Percentiles rank a stretch among this genome's conserved stretches.
Evolutionary conservation across 2,329 filamentous ascomycete genomes (phyloP).

Genomic region (Stagonosporopsis cucurbitacearum): DNA sequence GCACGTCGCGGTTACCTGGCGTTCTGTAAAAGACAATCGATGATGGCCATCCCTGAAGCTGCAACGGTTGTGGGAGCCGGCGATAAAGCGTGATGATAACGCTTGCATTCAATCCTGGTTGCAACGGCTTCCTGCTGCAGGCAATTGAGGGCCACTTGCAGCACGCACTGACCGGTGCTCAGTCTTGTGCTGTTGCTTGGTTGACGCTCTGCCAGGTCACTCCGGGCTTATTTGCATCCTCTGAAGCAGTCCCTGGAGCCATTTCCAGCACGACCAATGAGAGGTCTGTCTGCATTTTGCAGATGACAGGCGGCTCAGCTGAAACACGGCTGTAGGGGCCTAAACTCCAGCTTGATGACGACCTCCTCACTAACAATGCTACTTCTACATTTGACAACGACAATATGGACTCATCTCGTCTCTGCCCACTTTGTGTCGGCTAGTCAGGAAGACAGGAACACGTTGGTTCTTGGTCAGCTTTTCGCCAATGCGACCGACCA

Average conservation of each 20-base stretch:
- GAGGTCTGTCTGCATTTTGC: slow-evolving; percentile 3
- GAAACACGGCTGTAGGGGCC: slow-evolving; percentile 28
- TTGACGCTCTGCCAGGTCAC: slow-evolving; percentile 39
- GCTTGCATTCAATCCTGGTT: slow-evolving; percentile 24
- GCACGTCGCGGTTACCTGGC: not conserved
- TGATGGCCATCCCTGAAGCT: not conserved
- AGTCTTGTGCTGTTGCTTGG: slow-evolving; percentile 40
- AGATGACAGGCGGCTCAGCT: slow-evolving; percentile 14
- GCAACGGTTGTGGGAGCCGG: not conserved
- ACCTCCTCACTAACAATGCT: slow-evolving; percentile 17
- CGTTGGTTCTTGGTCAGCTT: not conserved
- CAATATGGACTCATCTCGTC: slow-evolving; percentile 19
- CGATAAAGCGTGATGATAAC: slow-evolving; percentile 15
- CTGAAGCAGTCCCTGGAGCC: slow-evolving; percentile 24
- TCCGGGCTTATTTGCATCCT: slow-evolving; percentile 30
- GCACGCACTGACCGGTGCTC: slow-evolving; percentile 35
- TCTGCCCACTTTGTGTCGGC: slow-evolving; percentile 17
- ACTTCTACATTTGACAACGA: not conserved
- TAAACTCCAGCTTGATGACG: slow-evolving; percentile 21
- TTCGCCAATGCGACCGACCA: slow-evolving; percentile 6
- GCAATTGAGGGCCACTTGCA: slow-evolving; percentile 17
- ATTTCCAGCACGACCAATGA: slow-evolving; percentile 31
- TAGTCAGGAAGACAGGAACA: slow-evolving; percentile 14
- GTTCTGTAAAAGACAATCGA: slow-evolving; percentile 2
- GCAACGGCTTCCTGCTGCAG: slow-evolving; percentile 27